Evolutionary conservation across 2,329 filamentous ascomycete genomes (phyloP), one percentile per base, ranked within the genome.

Genomic region (Fusarium virguliforme): DNA sequence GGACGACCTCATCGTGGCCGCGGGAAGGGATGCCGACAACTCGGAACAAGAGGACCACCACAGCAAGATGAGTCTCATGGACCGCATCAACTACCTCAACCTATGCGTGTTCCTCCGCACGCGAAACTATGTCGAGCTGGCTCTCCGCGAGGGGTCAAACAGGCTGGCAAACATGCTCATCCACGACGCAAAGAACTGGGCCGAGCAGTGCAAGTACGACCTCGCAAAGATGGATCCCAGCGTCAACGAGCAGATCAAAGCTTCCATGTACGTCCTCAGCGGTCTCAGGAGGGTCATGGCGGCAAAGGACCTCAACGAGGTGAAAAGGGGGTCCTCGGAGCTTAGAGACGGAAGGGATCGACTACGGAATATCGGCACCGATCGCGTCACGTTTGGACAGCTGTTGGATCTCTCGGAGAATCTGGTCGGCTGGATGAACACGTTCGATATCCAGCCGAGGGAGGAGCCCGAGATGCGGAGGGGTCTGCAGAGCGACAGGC

Each of bases 1-100:
- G 13, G 65, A 65, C 28, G 41, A 7, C 5, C 13, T 70, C 26
- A 22, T 62, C 13, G 4, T 8, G 35, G 67, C 66, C 8, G 6
- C 13, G 18, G 68, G 40, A 24, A 32, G 26, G 10, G 26, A 8
- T 3, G 9, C 22, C 22, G 22, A 24, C 2, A 24, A 24, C 22
- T 24, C 6, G 13, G 30, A 10, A 10, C 6, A 22, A 4, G 13
- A 24, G 12, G 35, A 56, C 15, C 10, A 43, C 40, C 22, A 22
- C 22, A 43, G 24, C n/a, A 26, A 53, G 10, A 37, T 57, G 51
- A 55, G 30, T 2, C 65, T 60, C n/a, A 54, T 40, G 54, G 69
- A 72, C 18, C 50, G 65, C 22, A 72, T 72, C 38, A 71, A 71
- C 50, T 71, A 70, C 26, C 65, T 72, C 30, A 70, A 72, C 46